A percentile compares a stretch with the other conserved stretches of the same genome.
Evolutionary conservation across 176 grass and related monocot species (phyloP).

Genomic region (Rhynchospora breviuscula): DNA sequence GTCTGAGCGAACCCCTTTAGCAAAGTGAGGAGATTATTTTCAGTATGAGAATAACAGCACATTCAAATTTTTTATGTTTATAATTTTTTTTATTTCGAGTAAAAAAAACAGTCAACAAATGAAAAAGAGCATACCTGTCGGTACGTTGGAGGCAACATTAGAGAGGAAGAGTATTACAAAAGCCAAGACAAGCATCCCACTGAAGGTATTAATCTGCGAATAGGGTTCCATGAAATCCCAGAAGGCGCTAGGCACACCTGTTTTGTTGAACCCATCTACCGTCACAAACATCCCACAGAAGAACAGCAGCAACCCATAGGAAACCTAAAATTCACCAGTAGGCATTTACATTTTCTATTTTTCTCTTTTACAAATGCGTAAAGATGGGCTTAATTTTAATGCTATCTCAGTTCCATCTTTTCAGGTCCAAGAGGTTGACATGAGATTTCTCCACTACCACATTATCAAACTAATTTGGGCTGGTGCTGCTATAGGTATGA

Average conservation of each 20-base stretch:
- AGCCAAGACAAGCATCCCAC: constrained; percentile 41
- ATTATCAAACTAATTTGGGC: background rate
- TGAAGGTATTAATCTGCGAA: constrained; percentile 44
- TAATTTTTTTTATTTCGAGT: background rate
- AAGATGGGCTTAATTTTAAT: background rate
- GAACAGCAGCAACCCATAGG: constrained; percentile 77
- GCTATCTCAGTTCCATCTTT: background rate
- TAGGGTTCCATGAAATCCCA: constrained; percentile 84
- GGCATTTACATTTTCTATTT: background rate
- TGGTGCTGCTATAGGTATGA: background rate
- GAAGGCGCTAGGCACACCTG: constrained; percentile 68
- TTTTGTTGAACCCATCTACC: constrained; percentile 89
- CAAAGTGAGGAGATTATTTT: background rate
- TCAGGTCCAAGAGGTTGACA: background rate
- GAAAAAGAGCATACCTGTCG: constrained; percentile 41
- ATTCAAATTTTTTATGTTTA: background rate
- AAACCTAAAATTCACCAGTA: constrained; percentile 38
- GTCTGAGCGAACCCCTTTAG: too few relatives aligned
- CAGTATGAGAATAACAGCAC: background rate
- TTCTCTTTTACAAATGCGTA: background rate
- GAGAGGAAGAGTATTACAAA: constrained; percentile 67
- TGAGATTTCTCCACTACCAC: background rate
- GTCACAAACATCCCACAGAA: constrained; percentile 99
- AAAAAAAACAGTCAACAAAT: background rate
- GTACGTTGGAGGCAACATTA: constrained; percentile 88